Conservation (phyloP, 257 asterid species). For the Petunia secreta region DNA sequence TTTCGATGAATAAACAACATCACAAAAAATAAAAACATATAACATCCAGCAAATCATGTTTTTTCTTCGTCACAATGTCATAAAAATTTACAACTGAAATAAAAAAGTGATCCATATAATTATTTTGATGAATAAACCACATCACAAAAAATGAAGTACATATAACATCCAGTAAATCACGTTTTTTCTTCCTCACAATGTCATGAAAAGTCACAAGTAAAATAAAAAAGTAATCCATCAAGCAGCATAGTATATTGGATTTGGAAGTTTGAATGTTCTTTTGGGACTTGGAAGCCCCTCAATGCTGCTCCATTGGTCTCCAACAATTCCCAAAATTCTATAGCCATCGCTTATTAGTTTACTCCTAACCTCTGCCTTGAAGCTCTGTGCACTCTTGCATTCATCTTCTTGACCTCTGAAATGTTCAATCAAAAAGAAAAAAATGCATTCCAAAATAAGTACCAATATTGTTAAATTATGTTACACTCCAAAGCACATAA, state of each 20-base stretch:
- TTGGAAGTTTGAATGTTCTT: conserved; percentile 79
- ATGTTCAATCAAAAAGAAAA: not conserved
- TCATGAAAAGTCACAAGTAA: not conserved
- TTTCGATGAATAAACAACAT: not conserved
- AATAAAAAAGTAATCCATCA: conserved; percentile 30
- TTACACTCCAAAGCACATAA: not conserved
- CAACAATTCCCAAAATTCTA: conserved; percentile 63
- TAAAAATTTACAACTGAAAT: not conserved
- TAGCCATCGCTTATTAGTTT: conserved; percentile 53
- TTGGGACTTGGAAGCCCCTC: conserved; percentile 58
- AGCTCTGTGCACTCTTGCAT: conserved; percentile 41
- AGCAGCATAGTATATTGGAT: conserved; percentile 67
- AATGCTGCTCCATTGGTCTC: conserved; percentile 86
- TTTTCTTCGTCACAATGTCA: not conserved
- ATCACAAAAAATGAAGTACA: not conserved
- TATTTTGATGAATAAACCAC: not conserved
- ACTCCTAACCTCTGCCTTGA: conserved; percentile 63
- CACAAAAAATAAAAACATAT: not conserved
- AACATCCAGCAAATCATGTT: not conserved
- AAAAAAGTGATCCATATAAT: not conserved
- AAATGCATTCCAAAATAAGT: not conserved
- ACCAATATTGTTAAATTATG: not conserved
- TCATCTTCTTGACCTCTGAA: conserved; percentile 55
- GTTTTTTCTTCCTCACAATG: not conserved
- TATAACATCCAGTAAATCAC: not conserved